A percentile compares a stretch with the other conserved stretches of the same genome.
phyloP scores from a whole-genome alignment of 352 stramenopile species.

The Thraustochytrium sp. region DNA sequence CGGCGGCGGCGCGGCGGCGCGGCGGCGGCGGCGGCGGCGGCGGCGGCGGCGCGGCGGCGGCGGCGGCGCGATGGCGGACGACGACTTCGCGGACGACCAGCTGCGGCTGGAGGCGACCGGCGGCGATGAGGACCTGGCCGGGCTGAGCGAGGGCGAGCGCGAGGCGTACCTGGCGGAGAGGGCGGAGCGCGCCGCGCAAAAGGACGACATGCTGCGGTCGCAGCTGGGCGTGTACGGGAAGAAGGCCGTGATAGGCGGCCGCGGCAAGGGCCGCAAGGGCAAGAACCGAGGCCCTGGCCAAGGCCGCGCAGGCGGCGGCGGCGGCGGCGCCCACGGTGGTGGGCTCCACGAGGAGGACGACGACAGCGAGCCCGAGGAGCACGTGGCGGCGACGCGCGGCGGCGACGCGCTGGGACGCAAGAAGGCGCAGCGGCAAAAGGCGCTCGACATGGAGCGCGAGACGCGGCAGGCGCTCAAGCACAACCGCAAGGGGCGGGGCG shows the following conservation, averaged over 20 bases:
- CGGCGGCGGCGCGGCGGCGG: neutral
- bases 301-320: neutral
- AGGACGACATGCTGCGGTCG: constrained; percentile 9
- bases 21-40: no score
- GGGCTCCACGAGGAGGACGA: neutral
- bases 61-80: no score
- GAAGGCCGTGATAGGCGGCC: neutral
- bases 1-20: no score
- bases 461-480: neutral
- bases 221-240: constrained; percentile 20
- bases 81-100: neutral
- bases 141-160: neutral
- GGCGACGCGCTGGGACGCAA: neutral
- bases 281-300: neutral
- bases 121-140: neutral
- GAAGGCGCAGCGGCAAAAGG: neutral
- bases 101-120: neutral
- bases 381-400: neutral
- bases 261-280: neutral
- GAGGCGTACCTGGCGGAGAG: constrained; percentile 5
- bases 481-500: neutral
- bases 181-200: neutral
- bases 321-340: no score
- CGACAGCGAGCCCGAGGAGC: neutral
- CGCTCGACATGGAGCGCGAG: constrained; percentile 2